These are phyloP conservation scores for Eucommia ulmoides DNA, from an alignment of 257 asterid species.

Conservation along the genomic window DNA sequence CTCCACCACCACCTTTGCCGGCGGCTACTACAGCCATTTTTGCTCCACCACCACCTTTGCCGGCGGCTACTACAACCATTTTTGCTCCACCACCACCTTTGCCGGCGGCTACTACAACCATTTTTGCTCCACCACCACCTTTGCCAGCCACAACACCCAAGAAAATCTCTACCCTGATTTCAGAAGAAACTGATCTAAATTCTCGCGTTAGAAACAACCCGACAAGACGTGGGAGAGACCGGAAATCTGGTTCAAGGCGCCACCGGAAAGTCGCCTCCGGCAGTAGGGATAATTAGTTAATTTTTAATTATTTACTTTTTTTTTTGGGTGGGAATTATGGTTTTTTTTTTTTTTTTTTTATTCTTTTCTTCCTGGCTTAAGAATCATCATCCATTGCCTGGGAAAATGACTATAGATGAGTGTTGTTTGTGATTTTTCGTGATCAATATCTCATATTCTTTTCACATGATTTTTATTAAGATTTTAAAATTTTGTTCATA, in stretches of 20 bases:
- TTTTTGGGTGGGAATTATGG: too few species aligned
- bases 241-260: slow-evolving; percentile 31
- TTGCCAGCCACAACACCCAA: slow-evolving; percentile 7
- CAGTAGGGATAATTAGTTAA: slow-evolving; percentile 25
- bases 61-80: too few species aligned
- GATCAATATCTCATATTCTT: background rate
- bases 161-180: slow-evolving; percentile 9
- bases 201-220: slow-evolving; percentile 21
- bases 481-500: too few species aligned
- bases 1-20: too few species aligned
- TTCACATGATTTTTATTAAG: slow-evolving; percentile 4
- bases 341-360: too few species aligned
- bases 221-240: slow-evolving; percentile 37
- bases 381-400: slow-evolving; percentile 10
- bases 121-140: slow-evolving; percentile 46
- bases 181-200: slow-evolving; percentile 6
- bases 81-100: too few species aligned
- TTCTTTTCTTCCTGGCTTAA: slow-evolving; percentile 28
- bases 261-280: slow-evolving; percentile 52
- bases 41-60: too few species aligned
- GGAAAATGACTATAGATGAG: slow-evolving; percentile 24
- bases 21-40: too few species aligned
- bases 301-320: too few species aligned
- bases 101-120: too few species aligned
- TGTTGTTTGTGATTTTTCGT: slow-evolving; percentile 13